phyloP scores from a whole-genome alignment of 1,284 basidiomycete genomes.

The Boletus sp. region DNA sequence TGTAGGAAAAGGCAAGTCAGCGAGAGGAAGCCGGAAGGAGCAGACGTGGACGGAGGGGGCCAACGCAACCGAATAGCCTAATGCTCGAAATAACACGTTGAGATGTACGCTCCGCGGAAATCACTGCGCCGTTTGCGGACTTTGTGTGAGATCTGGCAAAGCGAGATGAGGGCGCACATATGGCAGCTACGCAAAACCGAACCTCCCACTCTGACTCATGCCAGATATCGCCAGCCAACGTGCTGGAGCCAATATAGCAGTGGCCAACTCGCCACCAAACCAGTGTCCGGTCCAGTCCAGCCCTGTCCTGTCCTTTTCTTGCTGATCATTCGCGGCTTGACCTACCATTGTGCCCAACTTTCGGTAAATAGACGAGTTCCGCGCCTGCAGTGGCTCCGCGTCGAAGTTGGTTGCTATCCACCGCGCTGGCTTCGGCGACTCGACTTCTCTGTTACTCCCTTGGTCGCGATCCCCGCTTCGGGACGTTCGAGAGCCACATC shows the following conservation, averaged over 20 bases:
- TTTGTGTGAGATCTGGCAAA: constrained; percentile 24
- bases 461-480: constrained; percentile 8
- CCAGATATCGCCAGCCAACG: neutral
- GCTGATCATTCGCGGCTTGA: neutral
- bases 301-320: neutral
- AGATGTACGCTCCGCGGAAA: constrained; percentile 29
- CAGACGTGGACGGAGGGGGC: constrained; percentile 9
- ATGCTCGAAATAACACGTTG: constrained; percentile 27
- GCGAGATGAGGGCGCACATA: constrained; percentile 21
- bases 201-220: neutral
- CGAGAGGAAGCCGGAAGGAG: constrained; percentile 10
- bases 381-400: constrained; percentile 14
- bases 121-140: constrained; percentile 24
- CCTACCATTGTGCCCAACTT: neutral
- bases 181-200: constrained; percentile 2
- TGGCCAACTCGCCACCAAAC: too few species aligned
- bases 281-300: too few species aligned
- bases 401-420: constrained; percentile 22
- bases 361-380: constrained; percentile 10
- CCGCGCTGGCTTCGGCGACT: constrained; percentile 18
- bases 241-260: constrained; percentile 9
- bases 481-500: constrained; percentile 9
- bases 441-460: constrained; percentile 13
- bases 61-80: constrained; percentile 24
- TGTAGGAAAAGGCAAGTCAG: constrained; percentile 16